Evolutionary conservation across 148 eudicot genomes (phyloP).

Genomic region (Arctostaphylos glauca): DNA sequence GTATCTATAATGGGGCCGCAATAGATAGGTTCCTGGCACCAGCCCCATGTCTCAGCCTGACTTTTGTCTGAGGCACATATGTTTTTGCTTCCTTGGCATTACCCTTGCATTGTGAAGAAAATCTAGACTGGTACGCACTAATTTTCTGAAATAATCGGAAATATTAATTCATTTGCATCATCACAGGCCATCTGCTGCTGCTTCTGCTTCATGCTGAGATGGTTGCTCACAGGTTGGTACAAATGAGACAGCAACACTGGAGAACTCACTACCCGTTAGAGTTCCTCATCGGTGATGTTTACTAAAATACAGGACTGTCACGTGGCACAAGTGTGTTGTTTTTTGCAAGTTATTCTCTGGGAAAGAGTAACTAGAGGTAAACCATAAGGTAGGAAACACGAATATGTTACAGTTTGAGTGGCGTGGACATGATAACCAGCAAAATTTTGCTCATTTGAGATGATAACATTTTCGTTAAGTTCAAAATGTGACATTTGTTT

Average conservation of each 20-base stretch:
- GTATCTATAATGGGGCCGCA: background rate
- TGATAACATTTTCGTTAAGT: background rate
- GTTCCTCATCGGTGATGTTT: background rate
- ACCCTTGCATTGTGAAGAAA: background rate
- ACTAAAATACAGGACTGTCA: background rate
- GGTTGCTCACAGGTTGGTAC: constrained; percentile 96
- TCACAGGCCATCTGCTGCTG: constrained; percentile 72
- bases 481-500: background rate
- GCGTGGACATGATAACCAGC: background rate
- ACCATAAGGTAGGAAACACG: background rate
- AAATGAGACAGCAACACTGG: constrained; percentile 37
- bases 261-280: background rate
- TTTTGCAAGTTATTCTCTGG: background rate
- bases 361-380: background rate
- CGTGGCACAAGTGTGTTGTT: background rate
- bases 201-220: constrained; percentile 77
- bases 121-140: background rate
- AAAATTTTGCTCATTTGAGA: background rate
- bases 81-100: background rate
- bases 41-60: background rate
- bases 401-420: background rate
- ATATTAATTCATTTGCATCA: constrained; percentile 2
- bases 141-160: background rate
- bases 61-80: background rate
- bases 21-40: background rate